A percentile compares a stretch with the other conserved stretches of the same genome.
These are phyloP conservation scores for Paecilomyces sp. DNA, from an alignment of 2,329 filamentous ascomycete genomes.

Conservation along the genomic window DNA sequence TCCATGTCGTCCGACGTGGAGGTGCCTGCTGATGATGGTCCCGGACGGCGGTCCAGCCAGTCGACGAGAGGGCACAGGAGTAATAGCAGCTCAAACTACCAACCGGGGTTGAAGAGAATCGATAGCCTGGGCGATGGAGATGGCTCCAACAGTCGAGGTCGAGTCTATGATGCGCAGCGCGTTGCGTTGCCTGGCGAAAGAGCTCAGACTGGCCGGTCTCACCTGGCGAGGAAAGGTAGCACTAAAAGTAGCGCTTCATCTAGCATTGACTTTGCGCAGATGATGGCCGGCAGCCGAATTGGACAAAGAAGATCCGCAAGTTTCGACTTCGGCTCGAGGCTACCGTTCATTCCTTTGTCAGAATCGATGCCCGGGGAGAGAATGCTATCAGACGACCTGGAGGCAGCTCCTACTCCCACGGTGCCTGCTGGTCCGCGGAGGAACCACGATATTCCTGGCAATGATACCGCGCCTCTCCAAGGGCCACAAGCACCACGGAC, in stretches of 20 bases:
- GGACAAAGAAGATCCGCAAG: constrained; percentile 37
- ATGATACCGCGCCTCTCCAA: constrained; percentile 17
- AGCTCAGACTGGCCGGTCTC: constrained; percentile 36
- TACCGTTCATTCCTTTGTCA: constrained; percentile 16
- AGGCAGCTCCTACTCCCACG: constrained; percentile 79
- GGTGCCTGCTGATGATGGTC: constrained; percentile 28
- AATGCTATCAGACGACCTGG: constrained; percentile 47
- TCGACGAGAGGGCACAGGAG: constrained; percentile 55
- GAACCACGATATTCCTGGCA: constrained; percentile 32
- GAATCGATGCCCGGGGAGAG: constrained; percentile 16
- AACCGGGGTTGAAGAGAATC: constrained; percentile 52
- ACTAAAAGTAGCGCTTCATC: constrained; percentile 65
- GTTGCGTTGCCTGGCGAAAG: constrained; percentile 16
- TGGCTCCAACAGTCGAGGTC: constrained; percentile 30
- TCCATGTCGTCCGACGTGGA: constrained; percentile 54
- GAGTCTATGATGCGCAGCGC: constrained; percentile 25
- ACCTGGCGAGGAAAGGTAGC: constrained; percentile 56
- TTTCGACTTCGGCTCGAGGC: constrained; percentile 37
- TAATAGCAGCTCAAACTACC: constrained; percentile 72
- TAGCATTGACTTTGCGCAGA: constrained; percentile 64
- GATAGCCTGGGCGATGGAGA: constrained; percentile 52
- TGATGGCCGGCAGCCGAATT: constrained; percentile 25
- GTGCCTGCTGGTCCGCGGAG: constrained; percentile 72
- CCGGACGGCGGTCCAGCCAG: constrained; percentile 35
- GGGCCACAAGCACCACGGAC: constrained; percentile 20